Conservation (phyloP, 345 rosid genomes). For the Syzygium oleosum region DNA sequence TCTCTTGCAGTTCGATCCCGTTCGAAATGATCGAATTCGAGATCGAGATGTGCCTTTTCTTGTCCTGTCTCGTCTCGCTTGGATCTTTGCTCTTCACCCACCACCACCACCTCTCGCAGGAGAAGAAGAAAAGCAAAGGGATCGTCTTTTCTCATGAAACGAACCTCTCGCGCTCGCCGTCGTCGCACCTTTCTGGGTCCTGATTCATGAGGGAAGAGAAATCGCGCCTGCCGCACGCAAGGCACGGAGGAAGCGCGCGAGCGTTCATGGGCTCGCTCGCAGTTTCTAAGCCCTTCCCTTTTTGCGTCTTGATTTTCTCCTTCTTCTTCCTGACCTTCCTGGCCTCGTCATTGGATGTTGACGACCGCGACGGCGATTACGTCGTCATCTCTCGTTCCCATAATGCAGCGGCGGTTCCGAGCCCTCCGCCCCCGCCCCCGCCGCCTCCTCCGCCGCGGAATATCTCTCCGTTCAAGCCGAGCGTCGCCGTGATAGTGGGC, state of each 20-base stretch:
- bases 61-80: slow-evolving; percentile 7
- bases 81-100: not conserved
- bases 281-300: not conserved
- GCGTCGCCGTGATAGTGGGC: slow-evolving; percentile 48
- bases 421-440: not conserved
- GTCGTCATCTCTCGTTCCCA: not conserved
- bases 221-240: not conserved
- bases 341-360: not conserved
- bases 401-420: not conserved
- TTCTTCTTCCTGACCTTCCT: not conserved
- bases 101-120: not conserved
- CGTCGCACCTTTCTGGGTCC: not conserved
- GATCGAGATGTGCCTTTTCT: not conserved
- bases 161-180: not conserved
- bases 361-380: slow-evolving; percentile 1
- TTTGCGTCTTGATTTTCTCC: not conserved
- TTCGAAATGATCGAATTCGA: not conserved
- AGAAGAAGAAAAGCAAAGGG: not conserved
- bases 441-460: slow-evolving; percentile 4
- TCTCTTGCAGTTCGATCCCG: not conserved
- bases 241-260: not conserved
- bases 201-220: not conserved
- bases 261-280: not conserved
- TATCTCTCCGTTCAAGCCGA: slow-evolving; percentile 44
- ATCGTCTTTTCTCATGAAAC: not conserved